phyloP scores from a whole-genome alignment of 768 basidiomycete species.

The Candolleomyces eurysporus region DNA sequence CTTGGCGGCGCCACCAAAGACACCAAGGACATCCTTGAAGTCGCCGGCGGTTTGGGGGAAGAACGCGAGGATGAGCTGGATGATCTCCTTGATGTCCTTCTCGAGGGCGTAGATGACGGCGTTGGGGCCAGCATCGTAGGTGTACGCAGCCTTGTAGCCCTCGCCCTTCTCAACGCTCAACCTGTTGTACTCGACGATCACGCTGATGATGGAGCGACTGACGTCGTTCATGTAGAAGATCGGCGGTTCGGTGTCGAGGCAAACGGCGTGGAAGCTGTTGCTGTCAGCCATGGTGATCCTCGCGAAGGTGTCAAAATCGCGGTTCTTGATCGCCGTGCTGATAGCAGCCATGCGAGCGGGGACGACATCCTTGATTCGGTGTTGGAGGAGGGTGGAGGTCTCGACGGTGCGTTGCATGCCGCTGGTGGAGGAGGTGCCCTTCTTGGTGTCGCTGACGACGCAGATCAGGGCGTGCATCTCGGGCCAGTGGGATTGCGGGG shows the following conservation, averaged over 20 bases:
- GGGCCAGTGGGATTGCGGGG: conserved; percentile 86
- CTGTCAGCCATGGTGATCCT: conserved; percentile 94
- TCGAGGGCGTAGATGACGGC: conserved; percentile 92
- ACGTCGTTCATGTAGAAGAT: conserved; percentile 99
- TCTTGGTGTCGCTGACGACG: conserved; percentile 94
- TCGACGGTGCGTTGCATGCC: conserved; percentile 99
- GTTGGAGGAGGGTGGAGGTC: conserved; percentile 82
- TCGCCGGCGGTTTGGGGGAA: conserved; percentile 76
- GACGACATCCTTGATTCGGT: conserved; percentile 85
- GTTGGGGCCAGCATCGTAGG: conserved; percentile 99
- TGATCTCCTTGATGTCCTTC: conserved; percentile 74
- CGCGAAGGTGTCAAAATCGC: conserved; percentile 89
- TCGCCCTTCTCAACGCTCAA: conserved; percentile 53
- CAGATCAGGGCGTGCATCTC: conserved; percentile 97
- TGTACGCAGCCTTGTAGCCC: conserved; percentile 87
- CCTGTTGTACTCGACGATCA: conserved; percentile 93
- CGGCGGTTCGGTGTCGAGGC: conserved; percentile 93
- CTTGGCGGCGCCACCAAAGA: conserved; percentile 46
- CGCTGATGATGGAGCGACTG: conserved; percentile 84
- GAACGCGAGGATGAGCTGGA: conserved; percentile 72
- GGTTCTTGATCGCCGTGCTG: conserved; percentile 68
- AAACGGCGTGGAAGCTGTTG: conserved; percentile 98
- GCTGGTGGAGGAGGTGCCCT: conserved; percentile 89
- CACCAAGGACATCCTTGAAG: conserved; percentile 74
- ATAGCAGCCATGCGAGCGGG: conserved; percentile 85